A percentile compares a stretch with the other conserved stretches of the same genome.
These are phyloP conservation scores for Sugiyamaella mastotermitis DNA, from an alignment of 805 yeast genomes.

Conservation along the genomic window DNA sequence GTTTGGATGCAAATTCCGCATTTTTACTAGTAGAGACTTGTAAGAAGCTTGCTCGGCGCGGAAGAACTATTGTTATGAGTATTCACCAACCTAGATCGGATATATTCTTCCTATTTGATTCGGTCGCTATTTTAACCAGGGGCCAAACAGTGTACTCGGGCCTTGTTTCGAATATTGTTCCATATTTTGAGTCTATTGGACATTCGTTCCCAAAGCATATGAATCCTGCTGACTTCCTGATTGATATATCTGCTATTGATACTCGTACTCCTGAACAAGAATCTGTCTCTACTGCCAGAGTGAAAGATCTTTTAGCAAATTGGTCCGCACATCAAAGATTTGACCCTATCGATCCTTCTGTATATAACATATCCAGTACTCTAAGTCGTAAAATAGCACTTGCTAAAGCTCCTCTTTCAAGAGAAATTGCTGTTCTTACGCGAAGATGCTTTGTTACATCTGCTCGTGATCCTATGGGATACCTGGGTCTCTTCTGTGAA, in stretches of 20 bases:
- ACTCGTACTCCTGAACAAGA: slow-evolving; percentile 36
- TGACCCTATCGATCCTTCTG: not conserved
- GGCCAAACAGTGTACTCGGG: slow-evolving; percentile 44
- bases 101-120: slow-evolving; percentile 62
- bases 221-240: slow-evolving; percentile 58
- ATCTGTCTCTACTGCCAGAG: slow-evolving; percentile 29
- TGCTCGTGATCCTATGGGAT: slow-evolving; percentile 46
- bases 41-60: slow-evolving; percentile 48
- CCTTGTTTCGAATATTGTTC: slow-evolving; percentile 38
- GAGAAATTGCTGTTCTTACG: slow-evolving; percentile 41
- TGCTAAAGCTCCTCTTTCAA: slow-evolving; percentile 34
- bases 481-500: slow-evolving; percentile 38
- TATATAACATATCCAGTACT: slow-evolving; percentile 3
- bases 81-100: slow-evolving; percentile 85
- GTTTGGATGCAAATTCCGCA: slow-evolving; percentile 76
- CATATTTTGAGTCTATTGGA: slow-evolving; percentile 46
- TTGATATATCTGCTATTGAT: slow-evolving; percentile 56
- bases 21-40: slow-evolving; percentile 55
- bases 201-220: slow-evolving; percentile 39
- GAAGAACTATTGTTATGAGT: slow-evolving; percentile 67
- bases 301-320: slow-evolving; percentile 29
- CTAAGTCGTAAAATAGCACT: too few relatives aligned
- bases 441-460: slow-evolving; percentile 43
- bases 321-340: slow-evolving; percentile 33
- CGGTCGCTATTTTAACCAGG: slow-evolving; percentile 61